phyloP scores from a whole-genome alignment of 2,329 filamentous ascomycete genomes.

The Aspergillus ochraceoroseus region DNA sequence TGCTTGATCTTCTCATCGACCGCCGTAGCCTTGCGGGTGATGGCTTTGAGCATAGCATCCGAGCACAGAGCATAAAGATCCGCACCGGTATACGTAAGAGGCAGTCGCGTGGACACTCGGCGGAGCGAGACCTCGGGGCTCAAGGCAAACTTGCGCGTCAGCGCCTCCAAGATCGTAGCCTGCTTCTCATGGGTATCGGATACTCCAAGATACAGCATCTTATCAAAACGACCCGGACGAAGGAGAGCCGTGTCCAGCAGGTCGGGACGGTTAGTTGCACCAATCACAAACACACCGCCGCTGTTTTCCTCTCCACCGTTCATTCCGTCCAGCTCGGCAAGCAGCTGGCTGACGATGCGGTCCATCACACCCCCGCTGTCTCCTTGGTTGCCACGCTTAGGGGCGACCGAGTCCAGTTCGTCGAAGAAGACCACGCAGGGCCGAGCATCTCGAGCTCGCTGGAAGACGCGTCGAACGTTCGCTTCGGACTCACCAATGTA shows the following conservation, averaged over 20 bases:
- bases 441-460: constrained; percentile 94
- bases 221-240: constrained; percentile 88
- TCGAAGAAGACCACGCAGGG: constrained; percentile 98
- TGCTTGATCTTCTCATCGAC: constrained; percentile 78
- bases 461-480: constrained; percentile 98
- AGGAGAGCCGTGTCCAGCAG: constrained; percentile 84
- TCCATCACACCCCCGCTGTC: constrained; percentile 98
- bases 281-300: constrained; percentile 92
- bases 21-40: constrained; percentile 77
- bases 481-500: constrained; percentile 99
- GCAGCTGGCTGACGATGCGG: constrained; percentile 86
- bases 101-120: constrained; percentile 68
- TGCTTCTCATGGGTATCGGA: constrained; percentile 97
- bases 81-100: constrained; percentile 94
- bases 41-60: constrained; percentile 97
- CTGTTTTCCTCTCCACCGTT: constrained; percentile 75
- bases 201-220: constrained; percentile 95
- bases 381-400: constrained; percentile 93
- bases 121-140: constrained; percentile 71
- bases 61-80: constrained; percentile 97
- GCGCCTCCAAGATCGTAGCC: constrained; percentile 83
- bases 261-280: constrained; percentile 91
- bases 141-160: constrained; percentile 91
- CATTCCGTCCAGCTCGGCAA: constrained; percentile 97
- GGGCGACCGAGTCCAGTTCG: constrained; percentile 93